phyloP scores from a whole-genome alignment of 805 yeast species.

The Pichia cabralensis region DNA sequence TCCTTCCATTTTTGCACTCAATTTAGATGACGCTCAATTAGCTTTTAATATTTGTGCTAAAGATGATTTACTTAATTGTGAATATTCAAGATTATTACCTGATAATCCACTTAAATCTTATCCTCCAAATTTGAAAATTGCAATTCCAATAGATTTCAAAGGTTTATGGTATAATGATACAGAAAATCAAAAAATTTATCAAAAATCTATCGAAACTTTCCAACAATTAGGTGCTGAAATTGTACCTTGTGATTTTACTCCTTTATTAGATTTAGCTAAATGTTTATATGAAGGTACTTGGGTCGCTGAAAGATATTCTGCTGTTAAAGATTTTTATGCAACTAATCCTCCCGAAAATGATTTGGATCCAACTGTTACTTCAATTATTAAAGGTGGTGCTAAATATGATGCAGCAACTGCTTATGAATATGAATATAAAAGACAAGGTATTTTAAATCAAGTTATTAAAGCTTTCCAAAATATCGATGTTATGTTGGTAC shows the following conservation, averaged over 20 bases:
- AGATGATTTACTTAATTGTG: slow-evolving; percentile 59
- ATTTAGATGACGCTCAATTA: slow-evolving; percentile 73
- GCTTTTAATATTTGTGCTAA: slow-evolving; percentile 63
- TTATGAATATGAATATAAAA: slow-evolving; percentile 76
- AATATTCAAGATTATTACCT: slow-evolving; percentile 73
- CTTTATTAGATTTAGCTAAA: slow-evolving; percentile 70
- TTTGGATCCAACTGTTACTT: slow-evolving; percentile 75
- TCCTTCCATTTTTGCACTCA: slow-evolving; percentile 75
- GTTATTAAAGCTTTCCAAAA: slow-evolving; percentile 43
- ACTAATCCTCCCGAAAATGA: slow-evolving; percentile 59
- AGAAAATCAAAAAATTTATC: slow-evolving; percentile 64
- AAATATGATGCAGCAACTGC: slow-evolving; percentile 73
- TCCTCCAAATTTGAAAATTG: slow-evolving; percentile 53
- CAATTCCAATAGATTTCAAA: slow-evolving; percentile 60
- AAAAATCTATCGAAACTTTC: slow-evolving; percentile 48
- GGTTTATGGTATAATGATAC: slow-evolving; percentile 67
- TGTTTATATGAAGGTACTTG: slow-evolving; percentile 97
- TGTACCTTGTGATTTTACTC: slow-evolving; percentile 59
- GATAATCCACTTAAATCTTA: slow-evolving; percentile 51
- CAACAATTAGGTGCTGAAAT: slow-evolving; percentile 46
- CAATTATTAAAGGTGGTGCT: slow-evolving; percentile 72
- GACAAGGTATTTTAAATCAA: slow-evolving; percentile 67
- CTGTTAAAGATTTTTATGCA: slow-evolving; percentile 61
- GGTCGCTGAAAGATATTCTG: slow-evolving; percentile 93
- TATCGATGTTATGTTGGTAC: slow-evolving; percentile 75